These are phyloP conservation scores for Didymella sp. DNA, from an alignment of 2,329 filamentous ascomycete genomes.

Conservation along the genomic window DNA sequence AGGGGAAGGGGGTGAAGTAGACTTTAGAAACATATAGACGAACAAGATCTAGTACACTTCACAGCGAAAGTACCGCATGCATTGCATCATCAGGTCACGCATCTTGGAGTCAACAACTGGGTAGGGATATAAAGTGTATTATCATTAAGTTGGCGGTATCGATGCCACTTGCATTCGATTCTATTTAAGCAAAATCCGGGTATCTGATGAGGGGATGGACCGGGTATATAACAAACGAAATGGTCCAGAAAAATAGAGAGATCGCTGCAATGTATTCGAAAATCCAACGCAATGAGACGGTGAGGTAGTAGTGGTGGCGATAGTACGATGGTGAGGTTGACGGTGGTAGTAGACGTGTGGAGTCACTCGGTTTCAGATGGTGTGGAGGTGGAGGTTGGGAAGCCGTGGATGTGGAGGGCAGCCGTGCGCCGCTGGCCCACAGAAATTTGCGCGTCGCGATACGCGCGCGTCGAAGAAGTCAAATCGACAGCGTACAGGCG, in stretches of 20 bases:
- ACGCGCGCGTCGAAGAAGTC: neutral
- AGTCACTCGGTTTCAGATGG: neutral
- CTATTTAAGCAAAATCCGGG: constrained; percentile 4
- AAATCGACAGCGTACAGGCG: neutral
- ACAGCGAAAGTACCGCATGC: neutral
- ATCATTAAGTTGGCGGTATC: constrained; percentile 1
- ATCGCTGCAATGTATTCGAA: neutral
- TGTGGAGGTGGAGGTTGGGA: constrained; percentile 11
- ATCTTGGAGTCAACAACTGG: neutral
- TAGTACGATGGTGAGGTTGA: neutral
- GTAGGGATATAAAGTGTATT: neutral
- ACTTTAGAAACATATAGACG: neutral
- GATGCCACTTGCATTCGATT: neutral
- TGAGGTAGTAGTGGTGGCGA: neutral
- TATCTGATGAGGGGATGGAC: constrained; percentile 12
- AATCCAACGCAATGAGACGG: neutral
- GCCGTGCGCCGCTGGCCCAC: constrained; percentile 9
- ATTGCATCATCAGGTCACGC: neutral
- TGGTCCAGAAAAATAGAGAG: constrained; percentile 6
- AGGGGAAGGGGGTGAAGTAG: constrained; percentile 1
- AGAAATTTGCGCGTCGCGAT: constrained; percentile 7
- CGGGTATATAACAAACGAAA: constrained; percentile 18
- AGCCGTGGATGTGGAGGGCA: neutral
- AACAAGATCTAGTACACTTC: neutral
- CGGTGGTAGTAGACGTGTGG: neutral